Evolutionary conservation across 805 yeast genomes (phyloP).

Genomic region (Candida anglica): DNA sequence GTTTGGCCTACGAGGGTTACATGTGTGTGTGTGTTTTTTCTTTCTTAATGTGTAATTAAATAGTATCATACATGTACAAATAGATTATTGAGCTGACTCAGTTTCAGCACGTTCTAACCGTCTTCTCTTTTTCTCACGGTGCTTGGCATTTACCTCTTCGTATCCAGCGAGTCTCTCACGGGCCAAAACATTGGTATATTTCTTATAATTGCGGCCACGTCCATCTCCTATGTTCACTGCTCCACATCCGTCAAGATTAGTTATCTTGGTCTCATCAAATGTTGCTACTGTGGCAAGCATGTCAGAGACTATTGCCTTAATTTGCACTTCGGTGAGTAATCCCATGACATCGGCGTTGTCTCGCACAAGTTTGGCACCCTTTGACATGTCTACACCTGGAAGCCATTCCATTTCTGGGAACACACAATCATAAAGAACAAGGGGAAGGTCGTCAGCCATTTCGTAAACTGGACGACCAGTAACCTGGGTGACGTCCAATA

Average conservation of each 20-base stretch:
- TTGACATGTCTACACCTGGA: conserved; percentile 23
- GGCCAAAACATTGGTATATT: conserved; percentile 53
- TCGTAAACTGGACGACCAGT: conserved; percentile 77
- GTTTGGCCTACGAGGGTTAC: too few species aligned
- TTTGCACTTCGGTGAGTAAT: conserved; percentile 50
- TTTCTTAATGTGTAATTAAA: too few species aligned
- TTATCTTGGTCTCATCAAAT: not conserved
- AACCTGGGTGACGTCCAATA: conserved; percentile 52
- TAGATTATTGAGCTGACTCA: not conserved
- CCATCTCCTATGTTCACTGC: conserved; percentile 76
- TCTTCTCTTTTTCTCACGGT: conserved; percentile 39
- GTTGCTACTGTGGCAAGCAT: conserved; percentile 39
- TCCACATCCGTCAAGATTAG: conserved; percentile 14
- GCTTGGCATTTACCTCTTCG: conserved; percentile 67
- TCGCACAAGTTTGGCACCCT: conserved; percentile 32
- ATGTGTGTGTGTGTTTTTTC: too few species aligned
- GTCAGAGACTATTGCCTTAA: conserved; percentile 51
- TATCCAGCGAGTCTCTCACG: conserved; percentile 61
- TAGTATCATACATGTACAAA: too few species aligned
- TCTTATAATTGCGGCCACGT: conserved; percentile 51
- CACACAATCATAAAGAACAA: conserved; percentile 81
- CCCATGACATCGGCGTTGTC: conserved; percentile 45
- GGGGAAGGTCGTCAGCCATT: conserved; percentile 87
- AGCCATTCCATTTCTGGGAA: conserved; percentile 72
- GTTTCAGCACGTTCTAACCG: not conserved